phyloP scores from a whole-genome alignment of 306 rosid genomes.

The Mimosa pudica region DNA sequence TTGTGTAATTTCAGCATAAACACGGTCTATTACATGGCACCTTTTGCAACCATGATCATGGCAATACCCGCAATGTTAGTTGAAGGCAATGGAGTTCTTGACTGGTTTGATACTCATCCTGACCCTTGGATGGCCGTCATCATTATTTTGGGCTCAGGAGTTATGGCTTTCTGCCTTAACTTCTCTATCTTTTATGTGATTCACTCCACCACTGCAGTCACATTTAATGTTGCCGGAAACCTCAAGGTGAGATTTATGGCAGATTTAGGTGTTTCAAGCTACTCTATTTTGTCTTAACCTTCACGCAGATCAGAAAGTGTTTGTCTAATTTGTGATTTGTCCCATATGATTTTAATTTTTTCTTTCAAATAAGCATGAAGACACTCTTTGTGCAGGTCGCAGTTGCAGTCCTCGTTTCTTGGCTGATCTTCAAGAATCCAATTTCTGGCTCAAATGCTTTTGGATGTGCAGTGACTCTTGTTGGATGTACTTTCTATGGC shows the following conservation, averaged over 20 bases:
- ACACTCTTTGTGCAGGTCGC: constrained; percentile 66
- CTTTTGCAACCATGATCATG: constrained; percentile 96
- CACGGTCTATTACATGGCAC: constrained; percentile 98
- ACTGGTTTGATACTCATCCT: constrained; percentile 76
- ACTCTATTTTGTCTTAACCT: constrained; percentile 20
- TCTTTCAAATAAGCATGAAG: not conserved
- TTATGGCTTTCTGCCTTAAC: constrained; percentile 93
- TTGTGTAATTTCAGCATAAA: constrained; percentile 68
- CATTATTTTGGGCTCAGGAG: constrained; percentile 86
- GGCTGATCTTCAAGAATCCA: constrained; percentile 89
- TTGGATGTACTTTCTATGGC: constrained; percentile 93
- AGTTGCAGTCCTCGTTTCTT: constrained; percentile 85
- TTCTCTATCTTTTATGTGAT: constrained; percentile 95
- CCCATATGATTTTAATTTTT: not conserved
- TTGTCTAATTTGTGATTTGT: not conserved
- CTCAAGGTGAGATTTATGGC: constrained; percentile 74
- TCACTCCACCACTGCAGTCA: constrained; percentile 97
- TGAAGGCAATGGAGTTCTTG: constrained; percentile 84
- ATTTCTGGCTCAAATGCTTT: constrained; percentile 73
- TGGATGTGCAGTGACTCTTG: constrained; percentile 84
- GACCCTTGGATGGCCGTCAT: constrained; percentile 59
- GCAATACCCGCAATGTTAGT: constrained; percentile 83
- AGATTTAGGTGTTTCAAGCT: constrained; percentile 24
- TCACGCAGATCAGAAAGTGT: not conserved
- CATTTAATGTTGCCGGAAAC: constrained; percentile 98